Percentiles rank a stretch among this genome's conserved stretches.
These are phyloP conservation scores for Podosphaera leucotricha DNA, from an alignment of 2,329 filamentous ascomycete species.

Conservation along the genomic window DNA sequence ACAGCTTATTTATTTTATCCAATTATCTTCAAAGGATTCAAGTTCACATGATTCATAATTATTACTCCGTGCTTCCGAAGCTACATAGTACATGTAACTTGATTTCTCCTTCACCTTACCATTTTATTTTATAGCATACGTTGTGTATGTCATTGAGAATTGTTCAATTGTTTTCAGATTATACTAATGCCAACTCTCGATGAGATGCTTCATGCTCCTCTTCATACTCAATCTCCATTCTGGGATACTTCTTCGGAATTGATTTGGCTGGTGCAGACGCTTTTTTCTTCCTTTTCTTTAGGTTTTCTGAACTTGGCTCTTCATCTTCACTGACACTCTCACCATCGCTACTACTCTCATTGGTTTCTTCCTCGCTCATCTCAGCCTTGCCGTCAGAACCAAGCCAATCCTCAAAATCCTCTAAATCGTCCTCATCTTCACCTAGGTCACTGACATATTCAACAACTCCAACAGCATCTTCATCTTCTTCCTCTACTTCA, in stretches of 20 bases:
- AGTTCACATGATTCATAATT: no score
- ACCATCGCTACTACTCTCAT: slow-evolving; percentile 28
- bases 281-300: slow-evolving; percentile 27
- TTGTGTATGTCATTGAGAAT: background rate
- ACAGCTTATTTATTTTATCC: no score
- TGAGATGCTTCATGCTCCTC: slow-evolving; percentile 30
- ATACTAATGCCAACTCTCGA: slow-evolving; percentile 6
- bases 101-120: no score
- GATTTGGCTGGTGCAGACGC: slow-evolving; percentile 11
- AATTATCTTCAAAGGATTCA: no score
- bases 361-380: slow-evolving; percentile 25
- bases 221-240: slow-evolving; percentile 54
- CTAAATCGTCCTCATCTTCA: slow-evolving; percentile 56
- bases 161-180: background rate
- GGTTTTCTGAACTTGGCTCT: slow-evolving; percentile 32
- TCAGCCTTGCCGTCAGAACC: slow-evolving; percentile 35
- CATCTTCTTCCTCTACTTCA: slow-evolving; percentile 38
- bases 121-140: no score
- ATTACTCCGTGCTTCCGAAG: no score
- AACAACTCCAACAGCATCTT: slow-evolving; percentile 44
- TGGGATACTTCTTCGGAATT: slow-evolving; percentile 21
- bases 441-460: slow-evolving; percentile 89
- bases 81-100: no score
- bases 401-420: slow-evolving; percentile 80
- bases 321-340: slow-evolving; percentile 22